Evolutionary conservation across 352 stramenopile species (phyloP), one percentile per base, ranked within the genome.

Genomic region (Proteromonas lacertae): DNA sequence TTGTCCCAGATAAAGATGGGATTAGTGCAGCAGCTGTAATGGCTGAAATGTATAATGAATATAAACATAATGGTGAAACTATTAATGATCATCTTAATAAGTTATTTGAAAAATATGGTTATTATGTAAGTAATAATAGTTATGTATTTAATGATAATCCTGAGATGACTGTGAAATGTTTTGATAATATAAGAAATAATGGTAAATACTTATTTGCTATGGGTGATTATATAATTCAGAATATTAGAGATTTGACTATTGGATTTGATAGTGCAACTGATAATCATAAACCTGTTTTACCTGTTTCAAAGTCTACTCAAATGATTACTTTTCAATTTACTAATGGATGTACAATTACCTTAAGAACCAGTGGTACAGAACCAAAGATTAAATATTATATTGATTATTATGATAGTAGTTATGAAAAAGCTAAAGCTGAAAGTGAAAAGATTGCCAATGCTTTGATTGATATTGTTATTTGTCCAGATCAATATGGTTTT

Each of bases 331-430:
- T 91, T 52, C 62, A 59, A 24, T 93, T 96, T 44, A 52, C 44
- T 16, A 93, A 94, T 56, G 80, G 81, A 35, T 84, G 69, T 46
- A 71, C 92, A 29, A 68, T 76, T 14, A 92, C 87, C 36, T 66
- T 97, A 38, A 69, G 82, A 42, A 92, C 78, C 24, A 93, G 76
- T 50, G 84, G 84, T 14, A 97, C 84, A 9, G 84, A 97, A 52
- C 84, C 84, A 16, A 97, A 97, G 56, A 81, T 97, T 42, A 97
- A 97, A 57, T 93, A 91, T 50, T 97, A 97, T 51, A 68, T 90
- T 25, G 84, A 97, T n/a, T n/a, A n/a, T n/a, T n/a, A n/a, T n/a
- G n/a, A n/a, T n/a, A n/a, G n/a, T n/a, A n/a, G n/a, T n/a, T n/a
- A n/a, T n/a, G n/a, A n/a, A n/a, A n/a, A n/a, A n/a, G n/a, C n/a